Evolutionary conservation across 495 filamentous ascomycete genomes (phyloP).

Genomic region (Daldinia loculata): DNA sequence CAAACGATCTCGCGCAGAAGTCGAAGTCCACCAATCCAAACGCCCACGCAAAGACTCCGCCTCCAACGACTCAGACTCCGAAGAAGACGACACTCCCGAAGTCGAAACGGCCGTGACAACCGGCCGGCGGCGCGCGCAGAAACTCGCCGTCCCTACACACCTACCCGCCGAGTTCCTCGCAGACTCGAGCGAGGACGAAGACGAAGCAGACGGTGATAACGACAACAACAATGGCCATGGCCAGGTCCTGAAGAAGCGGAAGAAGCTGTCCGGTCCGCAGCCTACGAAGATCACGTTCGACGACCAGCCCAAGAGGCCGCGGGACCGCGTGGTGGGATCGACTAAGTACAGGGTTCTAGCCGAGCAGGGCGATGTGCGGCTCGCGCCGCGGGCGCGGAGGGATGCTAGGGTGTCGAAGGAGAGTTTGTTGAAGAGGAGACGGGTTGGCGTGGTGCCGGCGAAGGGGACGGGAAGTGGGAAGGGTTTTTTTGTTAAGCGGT

Average conservation of each 20-base stretch:
- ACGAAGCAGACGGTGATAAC: conserved; percentile 47
- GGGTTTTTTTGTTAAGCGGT: conserved; percentile 52
- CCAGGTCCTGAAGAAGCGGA: conserved; percentile 22
- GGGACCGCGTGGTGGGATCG: conserved; percentile 51
- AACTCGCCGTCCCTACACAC: not conserved
- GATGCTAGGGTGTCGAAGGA: conserved; percentile 46
- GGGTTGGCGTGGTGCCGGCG: conserved; percentile 25
- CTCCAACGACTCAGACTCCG: conserved; percentile 16
- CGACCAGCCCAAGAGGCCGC: conserved; percentile 34
- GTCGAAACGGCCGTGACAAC: conserved; percentile 31
- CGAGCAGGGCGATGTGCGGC: conserved; percentile 40
- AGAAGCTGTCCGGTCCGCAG: not conserved
- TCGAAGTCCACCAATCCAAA: conserved; percentile 24
- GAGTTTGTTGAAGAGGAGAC: conserved; percentile 49
- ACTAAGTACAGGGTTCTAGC: conserved; percentile 55
- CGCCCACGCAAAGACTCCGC: not conserved
- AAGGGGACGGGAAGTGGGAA: not conserved
- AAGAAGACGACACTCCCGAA: conserved; percentile 15
- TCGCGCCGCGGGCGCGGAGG: conserved; percentile 54
- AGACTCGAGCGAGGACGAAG: conserved; percentile 51
- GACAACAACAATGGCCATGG: conserved; percentile 30
- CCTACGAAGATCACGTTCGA: not conserved
- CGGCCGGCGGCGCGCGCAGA: conserved; percentile 32
- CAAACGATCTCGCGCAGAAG: conserved; percentile 41
- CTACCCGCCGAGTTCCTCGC: conserved; percentile 53